These are phyloP conservation scores for Calocybe indica DNA, from an alignment of 768 basidiomycete species.

Conservation along the genomic window DNA sequence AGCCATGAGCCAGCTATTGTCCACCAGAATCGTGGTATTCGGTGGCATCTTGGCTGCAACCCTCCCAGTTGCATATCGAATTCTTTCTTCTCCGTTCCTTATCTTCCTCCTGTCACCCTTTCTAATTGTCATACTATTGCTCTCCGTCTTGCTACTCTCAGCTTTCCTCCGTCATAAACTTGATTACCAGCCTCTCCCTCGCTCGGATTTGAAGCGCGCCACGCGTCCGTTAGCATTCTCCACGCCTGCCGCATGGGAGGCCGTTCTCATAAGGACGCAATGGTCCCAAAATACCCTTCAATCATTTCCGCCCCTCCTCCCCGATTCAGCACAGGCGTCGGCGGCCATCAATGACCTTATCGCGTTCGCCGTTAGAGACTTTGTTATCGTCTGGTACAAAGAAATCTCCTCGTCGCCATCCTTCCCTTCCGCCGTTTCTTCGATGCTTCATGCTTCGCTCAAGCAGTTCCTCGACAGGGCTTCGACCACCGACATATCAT, in stretches of 20 bases:
- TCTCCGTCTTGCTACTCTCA: constrained; percentile 47
- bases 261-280: constrained; percentile 79
- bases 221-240: constrained; percentile 81
- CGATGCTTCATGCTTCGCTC: constrained; percentile 61
- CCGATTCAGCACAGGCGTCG: constrained; percentile 60
- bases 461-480: constrained; percentile 52
- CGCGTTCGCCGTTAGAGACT: constrained; percentile 78
- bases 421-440: constrained; percentile 83
- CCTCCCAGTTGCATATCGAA: constrained; percentile 46
- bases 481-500: constrained; percentile 60
- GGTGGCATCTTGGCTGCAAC: constrained; percentile 53
- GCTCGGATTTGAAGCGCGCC: constrained; percentile 42
- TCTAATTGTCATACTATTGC: constrained; percentile 38
- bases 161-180: constrained; percentile 53
- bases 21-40: constrained; percentile 45
- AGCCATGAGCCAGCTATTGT: constrained; percentile 33
- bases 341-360: constrained; percentile 76
- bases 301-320: constrained; percentile 60
- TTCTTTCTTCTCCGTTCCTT: constrained; percentile 61
- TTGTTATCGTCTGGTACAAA: constrained; percentile 86
- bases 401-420: constrained; percentile 80
- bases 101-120: constrained; percentile 62
- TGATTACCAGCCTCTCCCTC: constrained; percentile 35
- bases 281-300: constrained; percentile 77
- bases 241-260: constrained; percentile 93